Base-by-base conservation (phyloP, 148 eudicot species). In the Fallopia convolvulus region DNA sequence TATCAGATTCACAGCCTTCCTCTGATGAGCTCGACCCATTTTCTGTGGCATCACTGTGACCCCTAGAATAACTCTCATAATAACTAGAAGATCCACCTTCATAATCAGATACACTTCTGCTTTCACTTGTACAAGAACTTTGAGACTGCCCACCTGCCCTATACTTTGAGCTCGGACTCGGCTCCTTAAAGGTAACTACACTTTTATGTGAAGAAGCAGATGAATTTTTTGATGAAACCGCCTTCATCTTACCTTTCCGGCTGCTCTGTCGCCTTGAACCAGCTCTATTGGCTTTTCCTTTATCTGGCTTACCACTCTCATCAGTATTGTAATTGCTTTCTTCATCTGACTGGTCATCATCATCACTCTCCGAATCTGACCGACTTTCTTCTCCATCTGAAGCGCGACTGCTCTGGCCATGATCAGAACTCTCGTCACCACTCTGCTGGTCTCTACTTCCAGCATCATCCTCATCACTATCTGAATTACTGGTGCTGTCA, bases 91-190 rank as follows among this genome's bases (percentile, higher is more conserved):
- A 63, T 49, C 33, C 58, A 17, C 72, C 46, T 32, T 82, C 82
- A 74, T 80, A 80, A 39, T 82, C 83, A 20, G 85, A 83, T 14
- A 78, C 85, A 18, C 83, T 82, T 80, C 83, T 80, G 75, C 77
- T 75, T 74, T 81, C 80, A 80, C 84, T 82, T 17, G 83, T 80
- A 68, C 80, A 77, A 61, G 81, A 80, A 65, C 80, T 78, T 14
- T 48, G 14, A 9, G 49, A 21, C 42, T 15, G 50, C 9, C 18
- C 75, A 40, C 74, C 23, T 49, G 41, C n/a, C 18, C 32, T 33
- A 44, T 52, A 23, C 39, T 5, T 77, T 7, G 50, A n/a, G 53
- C 55, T 70, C 65, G 17, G 36, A 10, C 49, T 63, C 3, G 80
- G 80, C 47, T 77, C 80, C 80, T 50, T 77, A 46, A 77, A 77